phyloP scores from a whole-genome alignment of 257 asterid genomes.

The Verbascum thapsus region DNA sequence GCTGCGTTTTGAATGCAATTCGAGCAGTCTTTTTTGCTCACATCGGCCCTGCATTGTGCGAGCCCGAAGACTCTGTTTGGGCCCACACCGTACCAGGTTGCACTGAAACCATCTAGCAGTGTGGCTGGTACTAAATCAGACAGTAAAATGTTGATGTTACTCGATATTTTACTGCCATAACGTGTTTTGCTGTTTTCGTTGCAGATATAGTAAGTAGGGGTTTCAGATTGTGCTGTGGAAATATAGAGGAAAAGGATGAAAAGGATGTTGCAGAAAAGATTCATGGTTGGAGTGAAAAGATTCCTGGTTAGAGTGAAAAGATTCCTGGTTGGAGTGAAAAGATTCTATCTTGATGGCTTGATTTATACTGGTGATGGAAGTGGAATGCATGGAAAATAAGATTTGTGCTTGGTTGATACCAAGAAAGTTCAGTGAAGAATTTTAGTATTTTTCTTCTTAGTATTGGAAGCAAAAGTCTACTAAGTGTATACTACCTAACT shows the following conservation, averaged over 20 bases:
- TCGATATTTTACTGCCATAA: constrained; percentile 29
- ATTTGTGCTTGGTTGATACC: too few relatives aligned
- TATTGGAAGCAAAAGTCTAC: too few relatives aligned
- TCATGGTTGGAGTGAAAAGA: constrained; percentile 30
- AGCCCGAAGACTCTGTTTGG: constrained; percentile 51
- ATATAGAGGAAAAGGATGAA: constrained; percentile 24
- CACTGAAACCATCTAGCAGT: constrained; percentile 40
- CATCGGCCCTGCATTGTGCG: constrained; percentile 83
- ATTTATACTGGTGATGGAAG: too few relatives aligned
- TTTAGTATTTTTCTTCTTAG: too few relatives aligned
- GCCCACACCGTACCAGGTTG: constrained; percentile 48
- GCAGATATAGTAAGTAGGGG: constrained; percentile 49
- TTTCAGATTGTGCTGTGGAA: constrained; percentile 39
- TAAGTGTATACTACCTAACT: too few relatives aligned
- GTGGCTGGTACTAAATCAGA: constrained; percentile 46
- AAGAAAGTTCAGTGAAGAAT: too few relatives aligned
- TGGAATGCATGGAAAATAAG: too few relatives aligned
- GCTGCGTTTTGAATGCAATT: constrained; percentile 66
- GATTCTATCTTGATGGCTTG: too few relatives aligned
- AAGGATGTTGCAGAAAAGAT: background rate
- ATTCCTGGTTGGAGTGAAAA: too few relatives aligned
- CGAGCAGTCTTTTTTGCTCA: constrained; percentile 52
- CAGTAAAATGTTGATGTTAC: constrained; percentile 43
- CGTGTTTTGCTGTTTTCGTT: constrained; percentile 28
- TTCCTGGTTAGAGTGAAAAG: too few relatives aligned